Evolutionary conservation across 768 basidiomycete species (phyloP).

Genomic region (Lentinula sp.): DNA sequence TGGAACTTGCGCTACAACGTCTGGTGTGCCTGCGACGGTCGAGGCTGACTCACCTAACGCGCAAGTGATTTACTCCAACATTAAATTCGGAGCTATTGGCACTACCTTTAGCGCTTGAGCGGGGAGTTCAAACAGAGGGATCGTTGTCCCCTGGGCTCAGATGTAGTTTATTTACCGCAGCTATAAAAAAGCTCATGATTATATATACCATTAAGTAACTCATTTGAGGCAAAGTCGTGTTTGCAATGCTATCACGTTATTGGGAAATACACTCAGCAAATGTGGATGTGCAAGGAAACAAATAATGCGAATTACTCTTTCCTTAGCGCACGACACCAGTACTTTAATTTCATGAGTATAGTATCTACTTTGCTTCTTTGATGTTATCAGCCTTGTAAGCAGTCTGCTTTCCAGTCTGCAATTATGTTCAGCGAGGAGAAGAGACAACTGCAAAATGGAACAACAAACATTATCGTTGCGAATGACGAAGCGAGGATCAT

Average conservation of each 20-base stretch:
- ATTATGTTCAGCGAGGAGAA: neutral
- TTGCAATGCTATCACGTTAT: too few relatives aligned
- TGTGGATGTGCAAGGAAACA: too few relatives aligned
- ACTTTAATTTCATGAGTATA: too few relatives aligned
- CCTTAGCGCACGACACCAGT: too few relatives aligned
- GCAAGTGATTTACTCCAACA: slow-evolving; percentile 48
- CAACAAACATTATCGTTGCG: neutral
- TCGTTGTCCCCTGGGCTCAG: neutral
- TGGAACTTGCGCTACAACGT: slow-evolving; percentile 42
- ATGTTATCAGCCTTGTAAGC: slow-evolving; percentile 2
- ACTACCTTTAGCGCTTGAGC: slow-evolving; percentile 25
- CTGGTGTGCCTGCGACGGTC: slow-evolving; percentile 39
- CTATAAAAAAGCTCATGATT: too few relatives aligned
- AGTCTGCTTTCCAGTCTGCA: slow-evolving; percentile 2
- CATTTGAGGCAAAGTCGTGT: too few relatives aligned
- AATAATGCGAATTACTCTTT: too few relatives aligned
- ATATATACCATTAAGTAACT: too few relatives aligned
- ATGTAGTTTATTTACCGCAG: too few relatives aligned
- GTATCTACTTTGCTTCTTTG: neutral
- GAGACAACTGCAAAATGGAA: too few relatives aligned
- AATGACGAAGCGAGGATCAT: slow-evolving; percentile 2
- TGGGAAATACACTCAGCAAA: too few relatives aligned
- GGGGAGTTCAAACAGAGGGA: neutral
- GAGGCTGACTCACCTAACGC: slow-evolving; percentile 31
- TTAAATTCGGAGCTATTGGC: slow-evolving; percentile 44